phyloP scores from a whole-genome alignment of 768 basidiomycete species.

The Dictyophora rubrovolvata region DNA sequence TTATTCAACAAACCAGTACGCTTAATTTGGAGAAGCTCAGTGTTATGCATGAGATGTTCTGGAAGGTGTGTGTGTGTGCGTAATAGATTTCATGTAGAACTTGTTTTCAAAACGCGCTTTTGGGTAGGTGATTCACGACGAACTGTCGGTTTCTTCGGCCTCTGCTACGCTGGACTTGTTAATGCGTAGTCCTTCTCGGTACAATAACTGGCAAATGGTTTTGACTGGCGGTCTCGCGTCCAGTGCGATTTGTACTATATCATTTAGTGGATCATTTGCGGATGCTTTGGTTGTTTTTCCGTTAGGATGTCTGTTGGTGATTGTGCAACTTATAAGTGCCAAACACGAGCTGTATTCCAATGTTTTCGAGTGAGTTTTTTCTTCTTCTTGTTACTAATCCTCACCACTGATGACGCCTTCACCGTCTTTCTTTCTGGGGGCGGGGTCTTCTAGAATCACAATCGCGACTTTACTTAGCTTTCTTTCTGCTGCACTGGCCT shows the following conservation, averaged over 20 bases:
- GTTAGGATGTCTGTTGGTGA: conserved; percentile 63
- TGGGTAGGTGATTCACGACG: conserved; percentile 73
- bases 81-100: too few relatives aligned
- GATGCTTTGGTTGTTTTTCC: conserved; percentile 67
- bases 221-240: conserved; percentile 73
- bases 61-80: conserved; percentile 39
- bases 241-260: conserved; percentile 59
- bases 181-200: conserved; percentile 58
- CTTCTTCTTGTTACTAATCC: not conserved
- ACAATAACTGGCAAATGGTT: conserved; percentile 49
- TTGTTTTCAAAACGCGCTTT: not conserved
- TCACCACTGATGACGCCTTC: not conserved
- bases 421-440: not conserved
- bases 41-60: conserved; percentile 62
- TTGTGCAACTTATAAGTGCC: conserved; percentile 59
- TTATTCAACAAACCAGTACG: conserved; percentile 61
- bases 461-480: conserved; percentile 75
- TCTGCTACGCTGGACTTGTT: conserved; percentile 57
- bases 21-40: conserved; percentile 72
- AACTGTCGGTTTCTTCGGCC: conserved; percentile 64
- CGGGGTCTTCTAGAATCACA: conserved; percentile 42
- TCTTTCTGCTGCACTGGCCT: conserved; percentile 61
- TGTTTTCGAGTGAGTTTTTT: conserved; percentile 55
- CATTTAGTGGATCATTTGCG: conserved; percentile 68
- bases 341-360: conserved; percentile 73